Percentiles rank a stretch among this genome's conserved stretches.
These are phyloP conservation scores for Penicillium paneum DNA, from an alignment of 2,329 filamentous ascomycete species.

Conservation along the genomic window DNA sequence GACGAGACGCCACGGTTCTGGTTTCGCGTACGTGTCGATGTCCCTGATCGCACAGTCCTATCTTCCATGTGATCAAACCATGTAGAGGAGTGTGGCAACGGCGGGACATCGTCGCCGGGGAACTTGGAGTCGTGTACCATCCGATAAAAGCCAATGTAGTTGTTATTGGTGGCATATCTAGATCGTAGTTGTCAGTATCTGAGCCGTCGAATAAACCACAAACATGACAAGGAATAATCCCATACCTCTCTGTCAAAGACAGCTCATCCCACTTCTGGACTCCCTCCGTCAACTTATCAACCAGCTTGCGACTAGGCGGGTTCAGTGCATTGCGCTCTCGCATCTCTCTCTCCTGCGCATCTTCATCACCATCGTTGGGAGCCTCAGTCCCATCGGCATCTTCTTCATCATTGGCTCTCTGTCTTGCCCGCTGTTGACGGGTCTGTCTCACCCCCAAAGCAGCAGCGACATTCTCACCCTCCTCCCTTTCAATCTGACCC, in stretches of 20 bases:
- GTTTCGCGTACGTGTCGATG: constrained; percentile 22
- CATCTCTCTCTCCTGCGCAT: constrained; percentile 38
- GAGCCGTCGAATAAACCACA: constrained; percentile 13
- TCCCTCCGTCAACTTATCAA: constrained; percentile 35
- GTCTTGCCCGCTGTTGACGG: constrained; percentile 13
- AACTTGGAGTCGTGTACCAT: constrained; percentile 61
- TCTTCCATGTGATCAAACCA: constrained; percentile 60
- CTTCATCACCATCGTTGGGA: constrained; percentile 42
- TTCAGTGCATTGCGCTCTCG: constrained; percentile 21
- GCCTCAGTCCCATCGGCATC: constrained; percentile 37
- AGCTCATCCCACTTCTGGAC: constrained; percentile 35
- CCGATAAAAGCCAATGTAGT: constrained; percentile 60
- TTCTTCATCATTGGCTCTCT: constrained; percentile 23
- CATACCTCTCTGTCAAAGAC: constrained; percentile 44
- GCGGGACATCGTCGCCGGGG: constrained; percentile 51
- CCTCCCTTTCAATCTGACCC: constrained; percentile 42
- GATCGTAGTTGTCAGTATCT: constrained; percentile 7
- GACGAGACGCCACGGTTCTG: constrained; percentile 21
- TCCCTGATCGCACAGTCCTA: constrained; percentile 1
- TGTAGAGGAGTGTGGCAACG: constrained; percentile 54
- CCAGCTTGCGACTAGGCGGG: constrained; percentile 37
- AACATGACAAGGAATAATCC: constrained; percentile 22
- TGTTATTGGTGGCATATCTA: constrained; percentile 57
- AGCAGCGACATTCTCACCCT: constrained; percentile 29
- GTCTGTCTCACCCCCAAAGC: constrained; percentile 34